Conservation (phyloP, 1,284 basidiomycete genomes). For the Meira miltonrushii region DNA sequence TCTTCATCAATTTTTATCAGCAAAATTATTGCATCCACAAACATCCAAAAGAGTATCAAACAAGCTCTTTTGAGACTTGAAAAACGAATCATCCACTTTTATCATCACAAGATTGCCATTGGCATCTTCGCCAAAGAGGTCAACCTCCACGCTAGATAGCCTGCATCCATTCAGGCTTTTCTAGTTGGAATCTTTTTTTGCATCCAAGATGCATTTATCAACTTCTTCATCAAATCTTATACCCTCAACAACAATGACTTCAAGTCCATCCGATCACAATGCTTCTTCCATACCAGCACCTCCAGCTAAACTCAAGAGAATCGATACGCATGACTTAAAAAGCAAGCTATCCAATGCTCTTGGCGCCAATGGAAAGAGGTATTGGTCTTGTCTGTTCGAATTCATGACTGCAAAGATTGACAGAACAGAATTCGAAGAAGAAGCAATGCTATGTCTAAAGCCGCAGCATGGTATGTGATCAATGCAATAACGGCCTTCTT, state of each 20-base stretch:
- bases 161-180: no score
- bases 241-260: constrained; percentile 9
- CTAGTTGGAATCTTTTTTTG: no score
- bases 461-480: constrained; percentile 38
- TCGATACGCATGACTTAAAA: constrained; percentile 45
- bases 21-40: no score
- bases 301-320: constrained; percentile 22
- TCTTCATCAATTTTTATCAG: no score
- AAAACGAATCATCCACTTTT: no score
- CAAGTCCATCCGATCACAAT: background rate
- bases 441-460: constrained; percentile 35
- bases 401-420: constrained; percentile 53
- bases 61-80: no score
- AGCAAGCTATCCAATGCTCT: constrained; percentile 43
- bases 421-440: constrained; percentile 52
- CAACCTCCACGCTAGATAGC: no score
- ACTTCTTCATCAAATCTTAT: constrained; percentile 3
- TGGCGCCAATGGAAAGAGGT: constrained; percentile 42
- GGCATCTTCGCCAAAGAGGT: no score
- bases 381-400: constrained; percentile 53
- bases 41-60: no score
- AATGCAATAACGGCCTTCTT: background rate
- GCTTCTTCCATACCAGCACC: constrained; percentile 5
- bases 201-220: background rate
- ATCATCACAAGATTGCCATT: no score